Evolutionary conservation across 768 basidiomycete genomes (phyloP), one percentile per base, ranked within the genome.

Genomic region (Pleurotus platypus): DNA sequence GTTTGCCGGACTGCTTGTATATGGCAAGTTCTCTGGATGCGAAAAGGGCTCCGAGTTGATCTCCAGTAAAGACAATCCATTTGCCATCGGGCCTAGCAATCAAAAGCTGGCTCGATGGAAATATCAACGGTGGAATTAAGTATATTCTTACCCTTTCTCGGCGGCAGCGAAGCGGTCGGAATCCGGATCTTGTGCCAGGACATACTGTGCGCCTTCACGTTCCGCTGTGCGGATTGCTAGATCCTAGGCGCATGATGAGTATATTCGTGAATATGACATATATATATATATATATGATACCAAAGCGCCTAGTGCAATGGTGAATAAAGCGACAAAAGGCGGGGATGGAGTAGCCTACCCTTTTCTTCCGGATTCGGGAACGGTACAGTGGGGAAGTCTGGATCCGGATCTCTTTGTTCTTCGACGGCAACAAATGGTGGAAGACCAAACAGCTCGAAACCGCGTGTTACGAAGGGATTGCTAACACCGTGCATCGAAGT

Each of bases 361-460:
- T 90, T 87, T 68, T 95, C 93, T 69, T 95, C 93, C 1, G 93
- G 93, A 64, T 95, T 95, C 2, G 93, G 93, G 68, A 91, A 94
- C 18, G 71, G 73, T 15, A 94, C 89, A 4, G 92, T 93, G 3
- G 90, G 84, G 64, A 95, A 95, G 26, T 92, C 83, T 4, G 93
- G 90, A 70, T 95, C 87, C 2, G 94, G 90, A 2, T 73, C 56
- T 60, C 80, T 79, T 68, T 95, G 93, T 60, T 84, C 79, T 50
- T 67, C 64, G 9, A 93, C 89, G 1, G 85, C 79, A 8, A 78
- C 74, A 66, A 80, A 86, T 1, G 80, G 76, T 15, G 75, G 63
- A 58, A 92, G 84, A 4, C 85, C 85, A 57, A 83, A 85, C 2
- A 70, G 59, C 39, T 75, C 70, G 58, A 94, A 88, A 0, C 83